phyloP scores from a whole-genome alignment of 1,284 basidiomycete species.

The Marasmius oreades region DNA sequence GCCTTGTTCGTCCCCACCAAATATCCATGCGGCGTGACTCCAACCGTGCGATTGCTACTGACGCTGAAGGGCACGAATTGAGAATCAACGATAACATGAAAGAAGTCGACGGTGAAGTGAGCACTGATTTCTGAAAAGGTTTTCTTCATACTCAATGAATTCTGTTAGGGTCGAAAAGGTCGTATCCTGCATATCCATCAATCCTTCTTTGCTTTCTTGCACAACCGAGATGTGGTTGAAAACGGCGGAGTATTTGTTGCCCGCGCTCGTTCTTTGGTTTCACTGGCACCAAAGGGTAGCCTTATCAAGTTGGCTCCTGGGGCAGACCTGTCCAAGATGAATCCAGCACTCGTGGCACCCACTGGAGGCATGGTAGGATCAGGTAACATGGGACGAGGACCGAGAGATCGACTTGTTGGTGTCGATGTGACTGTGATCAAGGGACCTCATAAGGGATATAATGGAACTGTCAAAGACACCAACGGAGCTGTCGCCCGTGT shows the following conservation, averaged over 20 bases:
- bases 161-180: constrained; percentile 78
- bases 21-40: constrained; percentile 91
- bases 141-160: constrained; percentile 5
- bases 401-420: constrained; percentile 83
- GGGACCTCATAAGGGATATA: constrained; percentile 89
- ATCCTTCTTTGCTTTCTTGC: constrained; percentile 91
- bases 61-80: constrained; percentile 83
- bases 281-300: constrained; percentile 82
- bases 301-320: constrained; percentile 53
- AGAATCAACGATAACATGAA: constrained; percentile 91
- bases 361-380: constrained; percentile 82
- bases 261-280: constrained; percentile 74
- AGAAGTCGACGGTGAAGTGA: constrained; percentile 86
- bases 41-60: constrained; percentile 82
- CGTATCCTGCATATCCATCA: constrained; percentile 94
- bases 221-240: constrained; percentile 88
- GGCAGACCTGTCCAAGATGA: constrained; percentile 93
- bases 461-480: constrained; percentile 93
- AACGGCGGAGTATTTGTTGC: constrained; percentile 96
- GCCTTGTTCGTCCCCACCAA: constrained; percentile 91
- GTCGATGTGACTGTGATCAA: constrained; percentile 79
- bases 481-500: constrained; percentile 88
- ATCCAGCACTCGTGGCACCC: constrained; percentile 72
- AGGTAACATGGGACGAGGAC: constrained; percentile 66
- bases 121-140: constrained; percentile 19